Base-by-base conservation (phyloP, 352 stramenopile species). In the Pythium angustatum region DNA sequence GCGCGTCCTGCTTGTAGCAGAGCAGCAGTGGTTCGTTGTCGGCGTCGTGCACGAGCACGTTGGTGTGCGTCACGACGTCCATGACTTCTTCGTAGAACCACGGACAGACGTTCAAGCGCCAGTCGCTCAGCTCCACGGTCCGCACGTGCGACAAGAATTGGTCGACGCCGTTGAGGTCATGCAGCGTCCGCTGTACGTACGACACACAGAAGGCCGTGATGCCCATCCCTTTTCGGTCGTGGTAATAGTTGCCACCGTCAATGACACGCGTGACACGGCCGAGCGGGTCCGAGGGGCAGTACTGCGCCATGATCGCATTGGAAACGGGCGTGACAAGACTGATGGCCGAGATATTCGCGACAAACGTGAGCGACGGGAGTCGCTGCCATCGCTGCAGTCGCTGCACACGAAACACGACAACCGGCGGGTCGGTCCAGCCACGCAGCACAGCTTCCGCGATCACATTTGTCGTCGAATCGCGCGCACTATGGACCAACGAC, bases 201-300 rank as follows among this genome's bases (percentile, higher is more conserved):
- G 59, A 56, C 40, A 61, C 59, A 8, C 59, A 66, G 22, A 66
- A 41, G 40, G 43, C 19, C 8, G 40, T 52, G 19, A 61, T 22
- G 24, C 22, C 38, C 34, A 51, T 17, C 6, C 34, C 50, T 21
- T 6, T 17, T 38, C 12, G 3, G 24, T 28, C 22, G 19, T 43
- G 36, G 31, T 66, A 66, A 50, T 49, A 66, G 41, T 66, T 56
- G 59, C 59, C 50, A 50, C 59, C 59, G 28, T 60, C 38, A 14
- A 66, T 49, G 15, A 27, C 14, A 19, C 41, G 59, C 5, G 30
- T 22, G 1, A 43, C 51, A 15, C 8, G 21, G 5, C 59, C 51
- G 8, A 28, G 27, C 8, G 51, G 22, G 28, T 60, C 50, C 2
- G 10, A 22, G 5, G 21, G 41, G 12, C 51, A 66, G 14, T 44